Base-by-base conservation (phyloP, 164 flowering plant species). In the Pachysandra terminalis region DNA sequence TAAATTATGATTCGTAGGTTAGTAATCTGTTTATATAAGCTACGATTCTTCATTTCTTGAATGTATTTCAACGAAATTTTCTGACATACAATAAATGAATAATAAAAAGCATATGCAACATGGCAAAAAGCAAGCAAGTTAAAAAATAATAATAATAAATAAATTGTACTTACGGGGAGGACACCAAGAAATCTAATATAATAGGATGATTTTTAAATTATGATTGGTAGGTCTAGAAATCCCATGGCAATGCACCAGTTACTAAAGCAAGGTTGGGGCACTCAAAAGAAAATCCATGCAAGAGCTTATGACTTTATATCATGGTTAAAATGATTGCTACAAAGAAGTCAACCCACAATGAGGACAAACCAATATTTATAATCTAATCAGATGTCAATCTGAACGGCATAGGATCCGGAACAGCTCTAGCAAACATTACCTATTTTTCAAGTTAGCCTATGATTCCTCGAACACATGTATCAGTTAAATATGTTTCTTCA, bases 331-430 rank as follows among this genome's bases (percentile, higher is more conserved):
- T 82, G 69, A 84, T 84, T 49, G 61, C 74, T 15, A 51, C 0
- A 56, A 71, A 81, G 86, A 87, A 87, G 88, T 83, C 87, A 85
- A 81, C 70, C 58, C 71, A 76, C 63, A 82, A 82, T 84, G 80
- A 84, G 66, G 63, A 73, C 63, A 76, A 60, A 70, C 35, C 37
- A 69, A 65, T 60, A 45, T 78, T 68, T 63, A 69, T 65, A 63
- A 72, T 74, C 70, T 69, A 65, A 71, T 72, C 70, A 66, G 7
- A 64, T 51, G 19, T 61, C 57, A 32, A 60, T 48, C 9, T 35
- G 49, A 37, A 65, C 25, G 75, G 67, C 83, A 81, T 81, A 65
- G 83, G 90, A 82, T 84, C 81, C 78, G 66, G 52, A 37, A 61
- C 74, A 74, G 61, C 69, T 70, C 71, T 60, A 70, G 51, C 64